Conservation (phyloP, 2,329 filamentous ascomycete genomes). For the Mycosphaerella arachidis region DNA sequence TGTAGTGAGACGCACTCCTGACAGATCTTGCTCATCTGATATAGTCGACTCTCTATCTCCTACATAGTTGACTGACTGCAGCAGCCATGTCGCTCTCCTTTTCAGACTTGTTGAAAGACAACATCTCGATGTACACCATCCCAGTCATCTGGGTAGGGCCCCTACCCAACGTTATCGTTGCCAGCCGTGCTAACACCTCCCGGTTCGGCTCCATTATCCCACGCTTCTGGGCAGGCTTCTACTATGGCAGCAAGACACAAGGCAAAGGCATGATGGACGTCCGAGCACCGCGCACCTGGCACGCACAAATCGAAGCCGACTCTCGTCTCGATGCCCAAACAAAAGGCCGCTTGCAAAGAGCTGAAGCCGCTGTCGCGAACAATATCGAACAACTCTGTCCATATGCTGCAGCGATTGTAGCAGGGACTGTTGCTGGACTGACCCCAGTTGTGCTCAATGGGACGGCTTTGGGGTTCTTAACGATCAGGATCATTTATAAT, state of each 20-base stretch:
- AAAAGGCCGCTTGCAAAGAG: constrained; percentile 33
- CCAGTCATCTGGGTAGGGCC: constrained; percentile 29
- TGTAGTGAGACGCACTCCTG: not conserved
- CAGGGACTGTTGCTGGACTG: constrained; percentile 36
- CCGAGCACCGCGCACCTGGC: constrained; percentile 30
- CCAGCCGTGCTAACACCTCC: not conserved
- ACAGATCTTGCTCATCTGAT: not conserved
- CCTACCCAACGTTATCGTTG: not conserved
- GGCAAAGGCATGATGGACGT: constrained; percentile 23
- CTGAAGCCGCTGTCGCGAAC: constrained; percentile 36
- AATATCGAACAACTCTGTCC: constrained; percentile 39
- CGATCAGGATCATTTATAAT: constrained; percentile 28
- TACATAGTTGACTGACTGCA: not conserved
- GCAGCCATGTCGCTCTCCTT: constrained; percentile 20
- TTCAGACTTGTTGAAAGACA: constrained; percentile 20
- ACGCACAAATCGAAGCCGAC: constrained; percentile 24
- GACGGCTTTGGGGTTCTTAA: constrained; percentile 28
- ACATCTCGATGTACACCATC: constrained; percentile 29
- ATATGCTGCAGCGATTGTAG: constrained; percentile 37
- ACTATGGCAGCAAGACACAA: not conserved
- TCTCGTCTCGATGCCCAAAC: constrained; percentile 32
- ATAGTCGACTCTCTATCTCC: not conserved
- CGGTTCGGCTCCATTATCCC: constrained; percentile 18
- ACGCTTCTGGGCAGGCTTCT: constrained; percentile 24
- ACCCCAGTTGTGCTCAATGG: constrained; percentile 25